Percentiles rank a stretch among this genome's conserved stretches.
These are phyloP conservation scores for Fagus crenata DNA, from an alignment of 306 rosid genomes.

Conservation along the genomic window DNA sequence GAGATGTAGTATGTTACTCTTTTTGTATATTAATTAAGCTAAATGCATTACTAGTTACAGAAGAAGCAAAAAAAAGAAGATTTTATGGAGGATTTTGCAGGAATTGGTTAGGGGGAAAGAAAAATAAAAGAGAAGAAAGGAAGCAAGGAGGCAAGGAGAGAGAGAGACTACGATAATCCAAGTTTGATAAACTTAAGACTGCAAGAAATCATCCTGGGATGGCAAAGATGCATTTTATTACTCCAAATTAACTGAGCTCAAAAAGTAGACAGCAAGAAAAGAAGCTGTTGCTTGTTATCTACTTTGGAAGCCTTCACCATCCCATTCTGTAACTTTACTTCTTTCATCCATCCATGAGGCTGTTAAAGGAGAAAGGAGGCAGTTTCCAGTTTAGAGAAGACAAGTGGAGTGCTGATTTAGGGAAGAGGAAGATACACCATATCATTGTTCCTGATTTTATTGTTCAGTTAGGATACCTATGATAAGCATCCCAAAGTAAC, in stretches of 20 bases:
- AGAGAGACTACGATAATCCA: too few relatives aligned
- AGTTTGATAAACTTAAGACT: too few relatives aligned
- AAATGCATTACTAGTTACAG: background rate
- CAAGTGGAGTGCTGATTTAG: background rate
- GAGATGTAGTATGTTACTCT: too few relatives aligned
- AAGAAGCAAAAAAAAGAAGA: background rate
- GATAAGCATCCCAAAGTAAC: background rate
- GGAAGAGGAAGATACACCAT: background rate
- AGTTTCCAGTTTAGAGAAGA: background rate
- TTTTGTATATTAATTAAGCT: background rate
- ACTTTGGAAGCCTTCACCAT: background rate
- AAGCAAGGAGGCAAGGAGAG: background rate
- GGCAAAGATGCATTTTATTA: background rate
- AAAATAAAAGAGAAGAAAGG: background rate
- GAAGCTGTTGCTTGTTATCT: background rate
- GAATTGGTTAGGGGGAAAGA: background rate
- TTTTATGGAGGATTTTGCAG: background rate
- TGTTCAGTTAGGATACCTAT: background rate
- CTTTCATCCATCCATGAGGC: background rate
- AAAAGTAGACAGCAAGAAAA: background rate
- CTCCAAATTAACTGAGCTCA: background rate
- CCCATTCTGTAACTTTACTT: background rate
- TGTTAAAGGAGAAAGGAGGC: background rate
- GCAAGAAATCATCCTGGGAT: background rate
- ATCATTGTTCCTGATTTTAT: too few relatives aligned